These are phyloP conservation scores for Anthracocystis walkeri DNA, from an alignment of 1,284 basidiomycete species.

Conservation along the genomic window DNA sequence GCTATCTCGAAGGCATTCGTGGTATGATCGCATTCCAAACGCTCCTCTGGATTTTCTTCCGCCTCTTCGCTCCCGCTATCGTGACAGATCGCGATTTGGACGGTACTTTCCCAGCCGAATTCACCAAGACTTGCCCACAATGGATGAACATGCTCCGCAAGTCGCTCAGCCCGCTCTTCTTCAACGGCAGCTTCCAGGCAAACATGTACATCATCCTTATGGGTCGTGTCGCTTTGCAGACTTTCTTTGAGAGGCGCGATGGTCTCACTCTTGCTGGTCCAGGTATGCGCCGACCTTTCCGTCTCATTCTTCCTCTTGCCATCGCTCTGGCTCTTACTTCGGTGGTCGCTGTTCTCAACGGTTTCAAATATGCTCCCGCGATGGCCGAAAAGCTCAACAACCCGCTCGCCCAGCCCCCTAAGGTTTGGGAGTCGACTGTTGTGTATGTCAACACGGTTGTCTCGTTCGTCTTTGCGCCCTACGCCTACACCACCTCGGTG, in stretches of 20 bases:
- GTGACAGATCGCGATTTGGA: conserved; percentile 50
- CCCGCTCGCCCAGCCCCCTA: conserved; percentile 43
- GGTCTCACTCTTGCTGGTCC: conserved; percentile 51
- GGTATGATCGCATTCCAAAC: conserved; percentile 55
- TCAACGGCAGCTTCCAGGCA: conserved; percentile 53
- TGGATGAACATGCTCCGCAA: conserved; percentile 60
- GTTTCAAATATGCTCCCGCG: conserved; percentile 44
- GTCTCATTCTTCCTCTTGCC: conserved; percentile 52
- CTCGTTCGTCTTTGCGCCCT: conserved; percentile 48
- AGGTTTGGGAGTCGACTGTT: conserved; percentile 44
- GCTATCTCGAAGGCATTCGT: conserved; percentile 51
- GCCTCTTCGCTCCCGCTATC: conserved; percentile 54
- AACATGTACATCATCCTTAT: conserved; percentile 60
- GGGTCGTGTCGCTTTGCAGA: conserved; percentile 50
- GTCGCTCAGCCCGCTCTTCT: conserved; percentile 51
- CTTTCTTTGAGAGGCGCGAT: conserved; percentile 54
- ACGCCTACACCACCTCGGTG: conserved; percentile 43
- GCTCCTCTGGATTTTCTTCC: conserved; percentile 59
- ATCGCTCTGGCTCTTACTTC: conserved; percentile 50
- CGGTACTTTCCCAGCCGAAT: conserved; percentile 49
- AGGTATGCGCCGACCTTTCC: conserved; percentile 57
- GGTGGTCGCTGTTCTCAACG: conserved; percentile 33
- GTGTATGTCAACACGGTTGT: conserved; percentile 56
- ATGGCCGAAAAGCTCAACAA: conserved; percentile 49
- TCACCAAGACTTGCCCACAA: conserved; percentile 37